Evolutionary conservation across 495 filamentous ascomycete genomes (phyloP), one percentile per base, ranked within the genome.

Genomic region (Penicillium soppii): DNA sequence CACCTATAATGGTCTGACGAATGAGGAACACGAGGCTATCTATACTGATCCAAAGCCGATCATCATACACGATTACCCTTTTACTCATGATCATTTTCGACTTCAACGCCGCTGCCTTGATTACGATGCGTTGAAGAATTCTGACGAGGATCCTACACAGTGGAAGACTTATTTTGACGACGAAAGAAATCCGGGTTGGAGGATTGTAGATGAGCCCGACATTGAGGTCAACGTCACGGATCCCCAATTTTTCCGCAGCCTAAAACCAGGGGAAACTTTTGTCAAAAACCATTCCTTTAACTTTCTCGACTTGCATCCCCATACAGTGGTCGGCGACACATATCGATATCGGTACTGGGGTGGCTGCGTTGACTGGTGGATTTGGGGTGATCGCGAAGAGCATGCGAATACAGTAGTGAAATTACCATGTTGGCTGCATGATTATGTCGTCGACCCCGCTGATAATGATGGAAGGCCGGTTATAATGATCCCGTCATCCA

Each of bases 391-490:
- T 47, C 8, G 26, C 17, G 41, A 53, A 47, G 50, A 47, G 12
- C 26, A 53, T 41, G 50, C 50, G 10, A 47, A 40, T 9, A 53
- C 42, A 17, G 26, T 47, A 23, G 50, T 53, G 33, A 53, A 53
- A 32, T 45, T 52, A 22, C 41, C 49, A 25, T 52, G 50, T 44
- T 46, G 43, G 43, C 26, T 53, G 35, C 16, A 47, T 46, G 50
- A 27, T 27, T 4, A 20, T 20, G 50, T 53, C 19, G 43, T 47
- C 22, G 50, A 53, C 20, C 50, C 50, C 20, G 42, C 35, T 46
- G 50, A 53, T 47, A 53, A 53, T 53, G 50, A 46, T 20, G 35
- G 50, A 29, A 53, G 35, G 33, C 43, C 50, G 13, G 35, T 15
- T 7, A 53, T 53, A 22, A 40, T 40, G 13, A 19, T 50, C 35